phyloP scores from a whole-genome alignment of 805 yeast genomes.

The Saccharomycopsis sp. region DNA sequence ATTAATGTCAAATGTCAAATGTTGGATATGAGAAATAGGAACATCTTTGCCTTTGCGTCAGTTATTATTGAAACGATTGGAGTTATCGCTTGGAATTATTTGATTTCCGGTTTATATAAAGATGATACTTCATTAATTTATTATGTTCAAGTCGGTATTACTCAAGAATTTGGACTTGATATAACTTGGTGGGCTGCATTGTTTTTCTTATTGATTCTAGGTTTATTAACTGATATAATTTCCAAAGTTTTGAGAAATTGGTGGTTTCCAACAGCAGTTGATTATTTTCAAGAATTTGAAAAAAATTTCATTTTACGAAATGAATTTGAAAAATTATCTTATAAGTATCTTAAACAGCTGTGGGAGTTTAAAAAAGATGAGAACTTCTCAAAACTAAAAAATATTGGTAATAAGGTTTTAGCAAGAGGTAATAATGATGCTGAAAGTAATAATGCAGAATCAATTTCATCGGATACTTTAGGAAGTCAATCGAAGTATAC shows the following conservation, averaged over 20 bases:
- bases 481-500: too few relatives aligned
- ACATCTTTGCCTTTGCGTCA: slow-evolving; percentile 57
- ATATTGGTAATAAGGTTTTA: neutral
- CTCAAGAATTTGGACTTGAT: slow-evolving; percentile 67
- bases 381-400: slow-evolving; percentile 20
- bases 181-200: slow-evolving; percentile 80
- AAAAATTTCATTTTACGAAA: slow-evolving; percentile 54
- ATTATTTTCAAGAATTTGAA: slow-evolving; percentile 69
- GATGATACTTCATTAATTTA: slow-evolving; percentile 46
- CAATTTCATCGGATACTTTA: neutral
- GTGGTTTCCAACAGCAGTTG: slow-evolving; percentile 63
- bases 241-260: slow-evolving; percentile 45
- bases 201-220: slow-evolving; percentile 43
- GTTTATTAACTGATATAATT: slow-evolving; percentile 57
- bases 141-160: slow-evolving; percentile 61
- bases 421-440: slow-evolving; percentile 2
- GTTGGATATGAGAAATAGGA: slow-evolving; percentile 69
- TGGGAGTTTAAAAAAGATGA: slow-evolving; percentile 58
- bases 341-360: slow-evolving; percentile 62
- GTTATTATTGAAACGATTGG: slow-evolving; percentile 69
- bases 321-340: slow-evolving; percentile 63
- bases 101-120: slow-evolving; percentile 62
- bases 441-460: slow-evolving; percentile 18
- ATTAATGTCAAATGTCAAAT: slow-evolving; percentile 74
- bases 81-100: slow-evolving; percentile 74